Conservation (phyloP, 306 rosid genomes). For the Casuarina cunninghamiana region DNA sequence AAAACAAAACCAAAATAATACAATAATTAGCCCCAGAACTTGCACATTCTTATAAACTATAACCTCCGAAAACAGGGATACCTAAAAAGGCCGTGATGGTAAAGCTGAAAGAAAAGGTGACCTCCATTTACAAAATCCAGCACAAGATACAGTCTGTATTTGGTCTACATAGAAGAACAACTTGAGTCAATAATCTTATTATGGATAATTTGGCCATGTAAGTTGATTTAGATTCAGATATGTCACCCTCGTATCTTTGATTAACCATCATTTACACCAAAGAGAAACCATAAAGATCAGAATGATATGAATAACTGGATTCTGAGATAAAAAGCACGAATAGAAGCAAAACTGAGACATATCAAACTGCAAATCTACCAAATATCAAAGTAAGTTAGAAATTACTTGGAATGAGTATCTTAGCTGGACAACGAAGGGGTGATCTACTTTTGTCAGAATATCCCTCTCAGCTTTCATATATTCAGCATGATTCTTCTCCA, state of each 20-base stretch:
- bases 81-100: conserved; percentile 96
- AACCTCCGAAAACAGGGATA: conserved; percentile 26
- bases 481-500: conserved; percentile 95
- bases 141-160: conserved; percentile 89
- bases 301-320: not conserved
- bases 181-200: conserved; percentile 3
- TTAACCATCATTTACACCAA: not conserved
- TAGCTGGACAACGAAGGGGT: conserved; percentile 85
- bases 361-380: conserved; percentile 3
- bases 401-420: conserved; percentile 94
- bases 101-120: conserved; percentile 96
- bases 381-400: conserved; percentile 11
- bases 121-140: conserved; percentile 96
- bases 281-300: not conserved
- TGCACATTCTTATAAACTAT: conserved; percentile 11
- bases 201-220: not conserved
- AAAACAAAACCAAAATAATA: conserved; percentile 21
- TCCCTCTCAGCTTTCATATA: conserved; percentile 99
- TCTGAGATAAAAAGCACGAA: not conserved
- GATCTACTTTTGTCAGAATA: conserved; percentile 80
- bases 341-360: not conserved
- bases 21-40: conserved; percentile 15
- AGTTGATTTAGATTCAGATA: not conserved
- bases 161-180: conserved; percentile 59
- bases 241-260: not conserved